Evolutionary conservation across 768 basidiomycete species (phyloP), one percentile per base, ranked within the genome.

Genomic region (Melanogaster broomeanus): DNA sequence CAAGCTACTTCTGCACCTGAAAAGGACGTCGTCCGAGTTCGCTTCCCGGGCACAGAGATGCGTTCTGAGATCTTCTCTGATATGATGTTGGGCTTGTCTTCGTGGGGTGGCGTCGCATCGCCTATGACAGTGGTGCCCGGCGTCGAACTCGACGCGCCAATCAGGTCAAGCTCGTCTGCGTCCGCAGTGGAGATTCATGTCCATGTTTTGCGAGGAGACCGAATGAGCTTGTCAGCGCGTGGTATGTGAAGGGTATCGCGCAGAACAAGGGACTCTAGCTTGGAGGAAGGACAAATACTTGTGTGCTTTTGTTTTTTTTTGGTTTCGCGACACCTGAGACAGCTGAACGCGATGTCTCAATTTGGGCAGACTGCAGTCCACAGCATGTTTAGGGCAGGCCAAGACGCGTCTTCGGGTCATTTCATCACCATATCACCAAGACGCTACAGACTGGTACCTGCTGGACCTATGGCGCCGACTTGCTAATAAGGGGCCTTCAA

Each of bases 161-260:
- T 67, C 10, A 71, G 42, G 30, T 70, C 67, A 5, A 68, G 51
- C 9, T 70, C 67, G 18, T 70, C 69, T n/a, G 53, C 21, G 9
- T 63, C 65, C n/a, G n/a, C n/a, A n/a, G n/a, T n/a, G n/a, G 41
- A 42, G 24, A 2, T 28, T 8, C 7, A 21, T 16, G 4, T 24
- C 9, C 11, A 39, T 16, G 25, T 16, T 12, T 12, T 9, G n/a
- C 16, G 24, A n/a, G 11, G 22, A 6, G 22, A 27, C 16, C 9
- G 16, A 42, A 18, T 13, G 21, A 24, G 40, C 12, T 16, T 41
- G 7, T 22, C 40, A 41, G 24, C 21, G 24, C 8, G 40, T 21
- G 6, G 24, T 15, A 24, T 24, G 22, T 41, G 11, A 13, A 15
- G 31, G 31, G 31, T 31, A 31, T 31, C 31, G 31, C 15, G 31